Evolutionary conservation across 257 asterid species (phyloP).

Genomic region (Petunia axillaris): DNA sequence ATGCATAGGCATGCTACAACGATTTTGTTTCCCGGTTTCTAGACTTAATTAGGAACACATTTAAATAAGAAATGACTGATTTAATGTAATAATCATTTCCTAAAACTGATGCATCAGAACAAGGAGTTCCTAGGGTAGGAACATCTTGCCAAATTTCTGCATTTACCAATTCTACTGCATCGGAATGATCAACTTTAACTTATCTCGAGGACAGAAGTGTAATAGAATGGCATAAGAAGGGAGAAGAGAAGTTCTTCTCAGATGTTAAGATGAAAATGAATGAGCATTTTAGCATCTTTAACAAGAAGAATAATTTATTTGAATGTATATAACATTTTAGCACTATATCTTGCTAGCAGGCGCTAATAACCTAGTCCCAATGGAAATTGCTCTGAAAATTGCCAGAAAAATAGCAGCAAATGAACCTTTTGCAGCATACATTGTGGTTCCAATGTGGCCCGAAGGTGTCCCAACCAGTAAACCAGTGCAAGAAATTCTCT

Average conservation of each 20-base stretch:
- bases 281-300: not conserved
- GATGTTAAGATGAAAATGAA: not conserved
- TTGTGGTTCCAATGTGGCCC: constrained; percentile 97
- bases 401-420: constrained; percentile 78
- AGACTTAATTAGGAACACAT: not conserved
- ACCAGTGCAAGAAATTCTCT: constrained; percentile 88
- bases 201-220: not conserved
- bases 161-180: not conserved
- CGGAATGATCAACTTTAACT: not conserved
- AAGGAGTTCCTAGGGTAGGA: not conserved
- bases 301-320: not conserved
- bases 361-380: constrained; percentile 87
- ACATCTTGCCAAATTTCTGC: too few relatives aligned
- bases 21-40: not conserved
- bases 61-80: too few relatives aligned
- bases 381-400: constrained; percentile 84
- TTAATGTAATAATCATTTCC: not conserved
- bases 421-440: constrained; percentile 75
- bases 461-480: constrained; percentile 84
- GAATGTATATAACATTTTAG: not conserved
- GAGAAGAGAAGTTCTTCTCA: not conserved
- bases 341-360: constrained; percentile 41
- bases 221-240: not conserved
- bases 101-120: not conserved
- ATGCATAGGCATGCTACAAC: not conserved